Conservation (phyloP, 768 basidiomycete species). For the Sarcodon sp. region DNA sequence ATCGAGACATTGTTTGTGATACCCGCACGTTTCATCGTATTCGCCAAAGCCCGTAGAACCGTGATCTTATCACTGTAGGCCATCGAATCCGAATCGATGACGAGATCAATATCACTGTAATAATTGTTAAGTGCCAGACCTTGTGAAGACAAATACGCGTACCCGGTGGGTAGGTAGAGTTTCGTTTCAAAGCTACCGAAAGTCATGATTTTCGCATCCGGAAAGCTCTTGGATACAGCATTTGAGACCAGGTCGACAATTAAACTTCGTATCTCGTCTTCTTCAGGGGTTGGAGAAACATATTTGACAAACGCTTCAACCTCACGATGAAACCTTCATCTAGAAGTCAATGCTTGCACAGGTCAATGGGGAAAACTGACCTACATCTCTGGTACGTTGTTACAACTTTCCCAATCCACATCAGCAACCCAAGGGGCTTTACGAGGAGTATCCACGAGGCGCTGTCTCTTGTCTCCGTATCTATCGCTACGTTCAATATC, state of each 20-base stretch:
- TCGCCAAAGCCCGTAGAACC: constrained; percentile 68
- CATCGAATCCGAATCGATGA: constrained; percentile 71
- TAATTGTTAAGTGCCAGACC: background rate
- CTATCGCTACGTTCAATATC: constrained; percentile 37
- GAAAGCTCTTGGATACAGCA: constrained; percentile 52
- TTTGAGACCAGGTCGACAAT: constrained; percentile 58
- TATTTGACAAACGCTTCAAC: constrained; percentile 76
- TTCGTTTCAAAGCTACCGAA: constrained; percentile 94
- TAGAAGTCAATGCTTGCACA: background rate
- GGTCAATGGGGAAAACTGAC: constrained; percentile 15
- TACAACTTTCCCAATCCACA: constrained; percentile 62
- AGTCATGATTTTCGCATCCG: constrained; percentile 69
- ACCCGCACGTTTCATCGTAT: constrained; percentile 55
- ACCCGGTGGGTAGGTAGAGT: constrained; percentile 89
- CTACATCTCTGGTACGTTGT: constrained; percentile 77
- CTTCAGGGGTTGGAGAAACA: constrained; percentile 76
- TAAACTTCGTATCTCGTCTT: constrained; percentile 75
- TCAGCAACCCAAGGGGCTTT: constrained; percentile 52
- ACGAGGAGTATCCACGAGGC: constrained; percentile 35
- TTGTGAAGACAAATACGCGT: constrained; percentile 2
- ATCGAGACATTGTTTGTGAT: constrained; percentile 77
- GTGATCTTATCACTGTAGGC: constrained; percentile 53
- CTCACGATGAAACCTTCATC: constrained; percentile 68
- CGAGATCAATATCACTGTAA: constrained; percentile 86
- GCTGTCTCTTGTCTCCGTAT: constrained; percentile 39